These are phyloP conservation scores for Filobasidium wieringae DNA, from an alignment of 768 basidiomycete genomes.

Conservation along the genomic window DNA sequence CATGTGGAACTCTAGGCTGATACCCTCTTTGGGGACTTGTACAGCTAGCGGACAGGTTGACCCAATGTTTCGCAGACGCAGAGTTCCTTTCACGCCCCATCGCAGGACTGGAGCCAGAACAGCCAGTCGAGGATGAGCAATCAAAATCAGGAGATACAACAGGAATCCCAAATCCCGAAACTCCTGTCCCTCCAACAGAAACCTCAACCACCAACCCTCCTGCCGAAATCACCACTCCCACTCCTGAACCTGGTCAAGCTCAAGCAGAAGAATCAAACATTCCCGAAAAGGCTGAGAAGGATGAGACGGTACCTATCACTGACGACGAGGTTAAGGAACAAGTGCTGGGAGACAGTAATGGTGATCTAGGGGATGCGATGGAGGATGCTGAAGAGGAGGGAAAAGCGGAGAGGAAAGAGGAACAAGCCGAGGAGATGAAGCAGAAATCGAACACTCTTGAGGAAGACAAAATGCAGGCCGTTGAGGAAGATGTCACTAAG, in stretches of 20 bases:
- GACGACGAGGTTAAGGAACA: slow-evolving; percentile 3
- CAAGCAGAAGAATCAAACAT: no score
- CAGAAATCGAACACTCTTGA: background rate
- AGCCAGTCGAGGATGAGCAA: background rate
- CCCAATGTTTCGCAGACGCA: slow-evolving; percentile 22
- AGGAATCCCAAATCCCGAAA: slow-evolving; percentile 1
- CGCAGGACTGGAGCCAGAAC: slow-evolving; percentile 10
- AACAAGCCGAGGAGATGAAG: slow-evolving; percentile 11
- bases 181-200: background rate
- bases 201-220: background rate
- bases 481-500: background rate
- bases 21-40: background rate
- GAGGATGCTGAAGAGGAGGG: slow-evolving; percentile 17
- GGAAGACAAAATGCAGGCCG: background rate
- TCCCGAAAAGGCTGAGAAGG: background rate
- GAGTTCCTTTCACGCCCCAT: no score
- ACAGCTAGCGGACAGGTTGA: slow-evolving; percentile 16
- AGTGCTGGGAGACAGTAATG: slow-evolving; percentile 6
- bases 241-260: no score
- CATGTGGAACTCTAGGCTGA: background rate
- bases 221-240: background rate
- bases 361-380: slow-evolving; percentile 23
- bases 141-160: background rate
- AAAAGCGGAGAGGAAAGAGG: slow-evolving; percentile 5
- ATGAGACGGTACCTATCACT: background rate